Base-by-base conservation (phyloP, 2,329 filamentous ascomycete species). In the Phialocephala subalpina region DNA sequence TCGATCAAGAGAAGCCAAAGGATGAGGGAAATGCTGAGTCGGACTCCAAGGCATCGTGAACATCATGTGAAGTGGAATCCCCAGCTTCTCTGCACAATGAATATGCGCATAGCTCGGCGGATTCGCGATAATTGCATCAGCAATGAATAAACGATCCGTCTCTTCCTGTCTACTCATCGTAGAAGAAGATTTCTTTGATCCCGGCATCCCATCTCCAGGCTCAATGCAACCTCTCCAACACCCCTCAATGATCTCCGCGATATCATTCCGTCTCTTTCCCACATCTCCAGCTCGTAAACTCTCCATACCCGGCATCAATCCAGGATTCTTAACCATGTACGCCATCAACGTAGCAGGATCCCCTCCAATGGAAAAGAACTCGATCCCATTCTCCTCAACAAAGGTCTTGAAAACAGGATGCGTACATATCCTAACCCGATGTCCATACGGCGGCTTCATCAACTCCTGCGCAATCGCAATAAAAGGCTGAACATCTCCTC, bases 301-400 rank as follows among this genome's bases (percentile, higher is more conserved):
- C 59, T 93, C 89, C 67, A 94, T 87, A 0, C 90, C 90, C 1
- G 93, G 93, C 88, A 96, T 92, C 38, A 97, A 81, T 0, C 92
- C 92, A 0, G 93, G 92, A 72, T 95, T 91, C 78, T 94, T 94
- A 55, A 96, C 92, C 93, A 96, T 96, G 74, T 94, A 96, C 8
- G 71, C 71, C 70, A 73, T 73, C 8, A 73, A 60, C 3, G 52
- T 66, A 3, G 87, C 87, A 1, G 92, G 92, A 70, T 94, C 89
- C 1, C 92, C 92, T 0, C 92, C 91, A 3, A 94, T 87, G 1
- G 87, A 90, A 78, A 94, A 94, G 79, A 94, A 94, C 72, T 94
- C 92, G 0, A 94, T 81, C 0, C 88, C 90, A 0, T 83, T 87
- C 60, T 90, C 84, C 72, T 92, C 86, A 0, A 94, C 87, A 71